Conservation (phyloP, 1,139 yeast species). For the Geotrichum aggregatum region DNA sequence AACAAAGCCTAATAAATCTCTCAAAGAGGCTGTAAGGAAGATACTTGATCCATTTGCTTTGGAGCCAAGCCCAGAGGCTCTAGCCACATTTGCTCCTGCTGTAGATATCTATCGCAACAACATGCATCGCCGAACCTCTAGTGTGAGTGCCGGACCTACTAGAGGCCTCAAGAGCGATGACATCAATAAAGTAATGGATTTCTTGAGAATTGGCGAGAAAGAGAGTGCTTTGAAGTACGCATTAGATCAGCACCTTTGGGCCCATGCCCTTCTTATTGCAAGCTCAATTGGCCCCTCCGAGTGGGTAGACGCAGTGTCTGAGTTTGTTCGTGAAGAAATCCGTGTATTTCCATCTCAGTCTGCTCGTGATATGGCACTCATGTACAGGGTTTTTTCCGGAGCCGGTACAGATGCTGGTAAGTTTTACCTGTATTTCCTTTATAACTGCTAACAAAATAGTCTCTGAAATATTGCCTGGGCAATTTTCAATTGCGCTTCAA, state of each 20-base stretch:
- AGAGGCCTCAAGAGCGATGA: constrained; percentile 35
- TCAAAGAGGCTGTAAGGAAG: constrained; percentile 17
- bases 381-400: constrained; percentile 65
- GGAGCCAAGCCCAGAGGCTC: constrained; percentile 22
- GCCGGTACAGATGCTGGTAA: constrained; percentile 48
- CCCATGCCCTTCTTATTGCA: constrained; percentile 70
- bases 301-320: constrained; percentile 56
- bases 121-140: constrained; percentile 16
- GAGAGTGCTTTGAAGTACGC: constrained; percentile 64
- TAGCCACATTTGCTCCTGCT: constrained; percentile 19
- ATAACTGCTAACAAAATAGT: constrained; percentile 8
- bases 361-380: constrained; percentile 55
- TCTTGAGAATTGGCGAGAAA: constrained; percentile 59
- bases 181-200: constrained; percentile 33
- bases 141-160: constrained; percentile 28
- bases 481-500: constrained; percentile 12
- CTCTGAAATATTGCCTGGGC: constrained; percentile 21
- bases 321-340: constrained; percentile 47
- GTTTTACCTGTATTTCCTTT: constrained; percentile 7
- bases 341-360: constrained; percentile 34
- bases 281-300: constrained; percentile 59
- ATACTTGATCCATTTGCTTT: constrained; percentile 22
- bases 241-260: constrained; percentile 65
- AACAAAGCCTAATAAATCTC: constrained; percentile 18
- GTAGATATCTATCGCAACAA: constrained; percentile 20